Conservation (phyloP, 169 alveolate genomes). For the Cystoisospora suis region DNA sequence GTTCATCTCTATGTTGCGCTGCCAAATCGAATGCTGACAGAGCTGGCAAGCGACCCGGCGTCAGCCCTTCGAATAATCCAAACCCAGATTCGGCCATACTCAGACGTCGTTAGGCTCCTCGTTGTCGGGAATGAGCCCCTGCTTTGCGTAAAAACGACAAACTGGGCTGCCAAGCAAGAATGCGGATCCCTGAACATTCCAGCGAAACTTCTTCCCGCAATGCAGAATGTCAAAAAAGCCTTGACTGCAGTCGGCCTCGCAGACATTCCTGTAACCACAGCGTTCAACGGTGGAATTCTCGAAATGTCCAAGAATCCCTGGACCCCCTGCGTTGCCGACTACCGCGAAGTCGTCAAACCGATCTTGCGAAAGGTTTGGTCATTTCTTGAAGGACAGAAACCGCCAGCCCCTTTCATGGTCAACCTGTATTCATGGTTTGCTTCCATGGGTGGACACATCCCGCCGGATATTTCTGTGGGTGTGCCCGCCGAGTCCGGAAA, state of each 20-base stretch:
- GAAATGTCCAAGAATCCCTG: conserved; percentile 51
- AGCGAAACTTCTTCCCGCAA: conserved; percentile 53
- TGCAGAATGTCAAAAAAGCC: conserved; percentile 24
- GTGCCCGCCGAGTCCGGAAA: neutral
- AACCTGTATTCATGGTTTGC: conserved; percentile 61
- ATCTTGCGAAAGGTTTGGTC: conserved; percentile 27
- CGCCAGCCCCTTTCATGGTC: conserved; percentile 50
- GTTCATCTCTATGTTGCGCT: conserved; percentile 43
- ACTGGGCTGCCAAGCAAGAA: conserved; percentile 47
- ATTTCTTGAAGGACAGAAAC: conserved; percentile 18
- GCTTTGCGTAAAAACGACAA: conserved; percentile 29
- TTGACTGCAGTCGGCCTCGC: neutral
- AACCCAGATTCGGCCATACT: conserved; percentile 32
- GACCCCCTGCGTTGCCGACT: conserved; percentile 49
- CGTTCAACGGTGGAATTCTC: conserved; percentile 49
- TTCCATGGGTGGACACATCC: conserved; percentile 40
- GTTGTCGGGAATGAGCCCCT: conserved; percentile 60
- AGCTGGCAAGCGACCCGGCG: neutral
- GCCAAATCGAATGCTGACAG: conserved; percentile 37
- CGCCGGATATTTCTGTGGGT: conserved; percentile 28
- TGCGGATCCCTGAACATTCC: conserved; percentile 44
- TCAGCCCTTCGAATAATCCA: conserved; percentile 4
- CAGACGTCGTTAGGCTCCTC: neutral
- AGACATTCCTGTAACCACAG: conserved; percentile 36
- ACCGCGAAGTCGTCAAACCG: conserved; percentile 22